Evolutionary conservation across 768 basidiomycete genomes (phyloP).

Genomic region (Lentinula sp.): DNA sequence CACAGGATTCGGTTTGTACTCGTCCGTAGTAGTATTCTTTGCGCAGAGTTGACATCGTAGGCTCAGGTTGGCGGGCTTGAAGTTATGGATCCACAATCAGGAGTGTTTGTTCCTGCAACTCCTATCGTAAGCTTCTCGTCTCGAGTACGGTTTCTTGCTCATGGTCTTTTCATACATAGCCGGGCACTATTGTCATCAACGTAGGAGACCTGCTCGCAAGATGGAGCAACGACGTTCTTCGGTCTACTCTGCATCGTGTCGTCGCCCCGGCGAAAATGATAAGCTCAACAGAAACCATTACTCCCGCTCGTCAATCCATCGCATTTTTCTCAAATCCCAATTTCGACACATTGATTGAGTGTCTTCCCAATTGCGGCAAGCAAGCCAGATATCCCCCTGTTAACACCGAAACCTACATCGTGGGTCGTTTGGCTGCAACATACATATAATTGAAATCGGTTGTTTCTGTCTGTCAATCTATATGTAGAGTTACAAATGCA

Average conservation of each 20-base stretch:
- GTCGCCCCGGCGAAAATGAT: constrained; percentile 55
- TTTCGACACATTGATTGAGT: constrained; percentile 57
- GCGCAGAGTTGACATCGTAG: background rate
- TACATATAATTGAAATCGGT: constrained; percentile 32
- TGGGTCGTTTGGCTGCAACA: constrained; percentile 59
- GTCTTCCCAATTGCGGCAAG: constrained; percentile 61
- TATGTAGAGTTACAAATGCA: background rate
- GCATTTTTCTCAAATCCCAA: constrained; percentile 90
- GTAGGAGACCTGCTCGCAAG: constrained; percentile 76
- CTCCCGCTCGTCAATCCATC: constrained; percentile 69
- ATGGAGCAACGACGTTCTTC: constrained; percentile 78
- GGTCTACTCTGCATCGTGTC: constrained; percentile 79
- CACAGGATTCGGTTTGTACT: constrained; percentile 1
- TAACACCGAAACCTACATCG: constrained; percentile 72
- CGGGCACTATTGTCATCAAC: constrained; percentile 78
- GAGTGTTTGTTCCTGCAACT: constrained; percentile 60
- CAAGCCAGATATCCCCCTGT: constrained; percentile 63
- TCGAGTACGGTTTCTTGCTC: background rate
- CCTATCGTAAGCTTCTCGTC: constrained; percentile 51
- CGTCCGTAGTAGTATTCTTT: background rate
- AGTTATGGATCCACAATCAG: constrained; percentile 76
- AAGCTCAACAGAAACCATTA: constrained; percentile 45
- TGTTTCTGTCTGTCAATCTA: background rate
- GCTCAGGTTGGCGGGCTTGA: constrained; percentile 74
- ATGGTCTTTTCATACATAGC: constrained; percentile 31